Base-by-base conservation (phyloP, 1,284 basidiomycete genomes). In the Apiotrichum veenhuisii region DNA sequence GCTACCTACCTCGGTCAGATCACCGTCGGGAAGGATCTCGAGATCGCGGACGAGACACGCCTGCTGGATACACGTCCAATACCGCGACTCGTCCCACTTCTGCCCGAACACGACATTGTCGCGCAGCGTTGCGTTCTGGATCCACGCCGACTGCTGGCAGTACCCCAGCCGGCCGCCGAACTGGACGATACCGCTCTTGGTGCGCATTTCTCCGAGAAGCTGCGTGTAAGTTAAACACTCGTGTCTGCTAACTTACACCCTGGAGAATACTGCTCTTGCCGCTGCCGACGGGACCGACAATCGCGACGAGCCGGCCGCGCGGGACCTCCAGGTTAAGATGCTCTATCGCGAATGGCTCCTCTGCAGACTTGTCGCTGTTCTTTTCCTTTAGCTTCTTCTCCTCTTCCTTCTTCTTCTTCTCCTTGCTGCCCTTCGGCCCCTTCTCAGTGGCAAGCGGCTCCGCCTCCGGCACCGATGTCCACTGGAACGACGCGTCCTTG, bases 91-190 rank as follows among this genome's bases (percentile, higher is more conserved):
- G 41, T 89, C 83, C 66, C 81, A 89, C 0, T 81, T 78, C 56
- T 81, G 83, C 0, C 88, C 88, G 68, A 90, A 91, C 0, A 83
- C 68, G 22, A 87, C 79, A 55, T 74, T 75, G 34, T 80, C 78
- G 18, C 78, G 68, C 62, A 91, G 64, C 3, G 86, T 84, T 0
- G 86, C 85, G 67, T 89, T 90, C 71, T 92, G 90, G 53, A 95
- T 93, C 91, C 91, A 95, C 2, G 91, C 87, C 25, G 81, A 84
- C 58, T 73, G 71, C 4, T 89, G 84, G 70, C 88, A 91, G 76
- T 92, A 94, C 0, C 84, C 86, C 1, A 92, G 82, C 10, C 80
- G 80, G 1, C 87, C 88, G 44, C 88, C 86, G 64, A 87, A 84
- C 0, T 75, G 76, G 33, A 87, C 82, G 3, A 76, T 70, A 0